phyloP scores from a whole-genome alignment of 306 rosid genomes.

The Vicia villosa region DNA sequence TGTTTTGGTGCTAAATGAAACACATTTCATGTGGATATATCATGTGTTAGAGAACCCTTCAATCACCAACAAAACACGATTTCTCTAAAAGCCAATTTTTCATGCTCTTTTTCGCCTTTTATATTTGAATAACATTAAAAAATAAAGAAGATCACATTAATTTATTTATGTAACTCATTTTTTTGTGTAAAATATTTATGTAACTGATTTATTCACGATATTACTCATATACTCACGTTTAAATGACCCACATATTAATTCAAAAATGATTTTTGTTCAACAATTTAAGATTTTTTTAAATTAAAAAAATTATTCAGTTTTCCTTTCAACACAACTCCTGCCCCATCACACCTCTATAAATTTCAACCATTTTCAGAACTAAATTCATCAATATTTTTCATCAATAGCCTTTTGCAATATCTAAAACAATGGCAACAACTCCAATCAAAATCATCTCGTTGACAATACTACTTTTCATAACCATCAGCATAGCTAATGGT shows the following conservation, averaged over 20 bases:
- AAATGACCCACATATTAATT: not conserved
- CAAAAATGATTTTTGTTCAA: not conserved
- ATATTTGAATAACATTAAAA: no score
- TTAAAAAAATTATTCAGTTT: not conserved
- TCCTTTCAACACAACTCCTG: not conserved
- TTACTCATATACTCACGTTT: conserved; percentile 22
- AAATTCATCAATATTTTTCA: not conserved
- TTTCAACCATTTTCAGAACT: not conserved
- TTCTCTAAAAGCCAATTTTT: not conserved
- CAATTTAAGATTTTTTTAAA: not conserved
- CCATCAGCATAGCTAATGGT: not conserved
- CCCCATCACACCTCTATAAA: conserved; percentile 27
- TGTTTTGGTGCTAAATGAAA: not conserved
- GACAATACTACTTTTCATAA: conserved; percentile 4
- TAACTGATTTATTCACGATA: not conserved
- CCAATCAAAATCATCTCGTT: conserved; percentile 20
- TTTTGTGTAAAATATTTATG: not conserved
- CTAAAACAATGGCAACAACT: conserved; percentile 32
- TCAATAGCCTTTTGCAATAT: not conserved
- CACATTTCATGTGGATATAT: conserved; percentile 11
- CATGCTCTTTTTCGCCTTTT: no score
- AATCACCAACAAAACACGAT: not conserved
- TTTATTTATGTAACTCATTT: no score
- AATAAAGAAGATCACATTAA: no score
- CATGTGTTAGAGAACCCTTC: not conserved